Base-by-base conservation (phyloP, 140 eudicot genomes). In the Senecio squalidus region DNA sequence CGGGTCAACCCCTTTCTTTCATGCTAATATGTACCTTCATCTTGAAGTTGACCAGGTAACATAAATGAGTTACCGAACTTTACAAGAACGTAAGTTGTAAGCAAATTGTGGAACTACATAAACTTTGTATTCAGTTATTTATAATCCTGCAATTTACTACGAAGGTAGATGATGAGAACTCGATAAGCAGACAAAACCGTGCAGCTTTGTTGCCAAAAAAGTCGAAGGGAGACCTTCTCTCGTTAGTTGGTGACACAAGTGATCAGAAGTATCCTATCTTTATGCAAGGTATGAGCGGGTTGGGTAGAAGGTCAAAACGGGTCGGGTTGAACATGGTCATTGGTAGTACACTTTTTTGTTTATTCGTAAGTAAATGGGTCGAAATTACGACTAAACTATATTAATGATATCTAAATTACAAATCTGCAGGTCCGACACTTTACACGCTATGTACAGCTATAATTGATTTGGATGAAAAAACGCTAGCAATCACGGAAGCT, bases 21-120 rank as follows among this genome's bases (percentile, higher is more conserved):
- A 92, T 87, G 98, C 96, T 54, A 92, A 92, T 58, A 86, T 84
- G 93, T 87, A 87, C 55, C 85, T 88, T 67, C 96, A 87, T 70
- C 96, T 87, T 66, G 71, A 73, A 66, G 79, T 92, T 62, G 67
- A 78, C 55, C 98, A 92, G 73, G 74, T 71, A 59, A 60, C 58
- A 75, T 29, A 54, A n/a, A n/a, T n/a, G n/a, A n/a, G n/a, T n/a
- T n/a, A n/a, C n/a, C n/a, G n/a, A n/a, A n/a, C 47, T 40, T 40
- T 4, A 15, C 47, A 45, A 45, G 52, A 15, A 15, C 26, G 6
- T 23, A 44, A 15, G 6, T 30, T 22, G 21, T 22, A 25, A 27
- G 18, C 13, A 26, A n/a, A 34, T 27, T n/a, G 4, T 13, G 47
- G 47, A 20, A 46, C 27, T 9, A 6, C 16, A 45, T 15, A 20